Base-by-base conservation (phyloP, 345 rosid species). In the Ceriops decandra region DNA sequence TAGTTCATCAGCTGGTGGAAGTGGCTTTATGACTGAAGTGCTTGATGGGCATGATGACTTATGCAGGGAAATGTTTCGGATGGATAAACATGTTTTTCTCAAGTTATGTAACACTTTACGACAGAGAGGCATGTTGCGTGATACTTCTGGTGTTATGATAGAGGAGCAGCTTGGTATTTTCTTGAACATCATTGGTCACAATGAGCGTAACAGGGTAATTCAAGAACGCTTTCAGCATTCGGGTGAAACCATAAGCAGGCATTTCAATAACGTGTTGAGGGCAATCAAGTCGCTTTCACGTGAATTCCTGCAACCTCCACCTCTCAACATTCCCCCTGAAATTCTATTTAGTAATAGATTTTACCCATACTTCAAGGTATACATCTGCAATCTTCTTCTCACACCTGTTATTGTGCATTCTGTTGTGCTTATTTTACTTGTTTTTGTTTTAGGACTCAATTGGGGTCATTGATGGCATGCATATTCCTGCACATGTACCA, bases 161-260 rank as follows among this genome's bases (percentile, higher is more conserved):
- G 89, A 87, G 80, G 95, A 91, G 73, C 91, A 85, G 66, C 74
- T 88, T 52, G 90, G 90, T 26, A 91, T 91, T 63, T 88, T 91
- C 82, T 78, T 91, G 72, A 86, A 84, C 77, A 84, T 91, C 20
- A 73, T 86, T 36, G 92, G 95, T 66, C 91, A 85, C 79, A 88
- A 87, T 61, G 86, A 88, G 81, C 87, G 95, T n/a, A 83, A 87
- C 80, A 85, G 97, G 73, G 95, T 89, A 27, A 74, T 87, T 71
- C 88, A 85, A 66, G 95, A 87, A 76, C 78, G 87, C 66, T 91
- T 91, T 76, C 90, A 86, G 74, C 91, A 81, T 77, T 88, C 95
- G 3, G 85, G 95, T 60, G 97, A 91, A 82, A 89, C 93, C 72
- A 84, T 91, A 52, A 89, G 95, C 81, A 87, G 91, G 49, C 85